Percentiles rank a stretch among this genome's conserved stretches.
Conservation (phyloP, 2,329 filamentous ascomycete genomes). For the Cryphonectria parasitica region DNA sequence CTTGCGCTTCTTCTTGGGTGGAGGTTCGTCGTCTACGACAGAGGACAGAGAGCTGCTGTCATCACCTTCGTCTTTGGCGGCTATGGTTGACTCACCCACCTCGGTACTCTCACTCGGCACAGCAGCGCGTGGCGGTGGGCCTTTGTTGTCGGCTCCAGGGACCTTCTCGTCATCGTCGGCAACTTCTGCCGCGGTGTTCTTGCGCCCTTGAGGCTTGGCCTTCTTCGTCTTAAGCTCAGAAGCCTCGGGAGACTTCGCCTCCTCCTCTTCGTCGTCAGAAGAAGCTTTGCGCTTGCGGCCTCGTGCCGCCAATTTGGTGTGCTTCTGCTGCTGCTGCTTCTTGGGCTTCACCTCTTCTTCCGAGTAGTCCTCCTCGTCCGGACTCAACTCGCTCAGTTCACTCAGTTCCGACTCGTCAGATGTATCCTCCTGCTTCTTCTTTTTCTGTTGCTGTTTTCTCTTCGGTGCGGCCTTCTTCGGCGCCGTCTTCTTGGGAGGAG, state of each 20-base stretch:
- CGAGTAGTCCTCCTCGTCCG: conserved; percentile 36
- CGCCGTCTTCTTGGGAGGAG: conserved; percentile 35
- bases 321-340: conserved; percentile 29
- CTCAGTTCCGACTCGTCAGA: conserved; percentile 25
- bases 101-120: conserved; percentile 13
- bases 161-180: conserved; percentile 34
- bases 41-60: conserved; percentile 67
- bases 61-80: conserved; percentile 10
- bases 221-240: conserved; percentile 34
- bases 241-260: conserved; percentile 32
- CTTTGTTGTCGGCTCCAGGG: conserved; percentile 32
- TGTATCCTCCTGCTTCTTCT: conserved; percentile 37
- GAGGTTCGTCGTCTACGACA: conserved; percentile 71
- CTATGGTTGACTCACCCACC: not conserved
- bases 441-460: conserved; percentile 30
- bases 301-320: conserved; percentile 34
- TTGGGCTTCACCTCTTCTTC: conserved; percentile 37
- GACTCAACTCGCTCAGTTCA: conserved; percentile 30
- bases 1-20: conserved; percentile 49
- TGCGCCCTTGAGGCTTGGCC: conserved; percentile 22
- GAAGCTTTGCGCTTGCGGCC: conserved; percentile 29
- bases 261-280: conserved; percentile 30
- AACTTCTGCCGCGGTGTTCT: conserved; percentile 37
- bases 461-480: conserved; percentile 35
- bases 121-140: conserved; percentile 12